phyloP scores from a whole-genome alignment of 371 early-diverging fungal species.

The Rhizopus microsporus region DNA sequence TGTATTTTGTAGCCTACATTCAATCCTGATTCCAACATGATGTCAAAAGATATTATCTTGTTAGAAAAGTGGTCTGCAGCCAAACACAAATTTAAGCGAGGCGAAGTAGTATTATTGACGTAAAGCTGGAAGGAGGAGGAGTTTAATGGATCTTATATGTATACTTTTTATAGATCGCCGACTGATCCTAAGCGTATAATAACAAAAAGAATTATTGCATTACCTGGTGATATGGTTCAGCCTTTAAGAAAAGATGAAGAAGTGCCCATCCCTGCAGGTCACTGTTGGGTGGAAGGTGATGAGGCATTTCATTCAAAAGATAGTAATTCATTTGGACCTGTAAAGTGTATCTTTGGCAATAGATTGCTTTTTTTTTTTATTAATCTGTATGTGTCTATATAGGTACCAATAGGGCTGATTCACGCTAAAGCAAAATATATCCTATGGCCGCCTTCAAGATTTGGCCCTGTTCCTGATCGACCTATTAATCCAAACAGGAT shows the following conservation, averaged over 20 bases:
- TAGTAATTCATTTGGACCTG: conserved; percentile 86
- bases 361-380: background rate
- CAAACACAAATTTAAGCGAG: conserved; percentile 58
- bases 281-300: conserved; percentile 94
- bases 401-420: conserved; percentile 74
- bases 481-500: conserved; percentile 34
- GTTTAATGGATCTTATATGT: background rate
- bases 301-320: conserved; percentile 85
- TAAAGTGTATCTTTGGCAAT: conserved; percentile 30
- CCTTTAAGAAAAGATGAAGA: conserved; percentile 49
- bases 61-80: conserved; percentile 67
- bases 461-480: conserved; percentile 53
- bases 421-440: conserved; percentile 60
- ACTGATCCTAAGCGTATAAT: conserved; percentile 68
- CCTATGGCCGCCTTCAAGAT: conserved; percentile 72
- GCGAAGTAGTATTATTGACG: conserved; percentile 85
- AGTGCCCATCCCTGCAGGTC: conserved; percentile 80
- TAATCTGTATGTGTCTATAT: background rate
- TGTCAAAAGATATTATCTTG: conserved; percentile 75
- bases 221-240: conserved; percentile 83
- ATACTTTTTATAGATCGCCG: conserved; percentile 59
- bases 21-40: conserved; percentile 82
- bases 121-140: conserved; percentile 25
- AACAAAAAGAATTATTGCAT: conserved; percentile 83
- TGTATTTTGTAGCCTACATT: conserved; percentile 67